Evolutionary conservation across 225 moss, liverwort and hornwort genomes (phyloP).

Genomic region (Pseudoscleropodium purum): DNA sequence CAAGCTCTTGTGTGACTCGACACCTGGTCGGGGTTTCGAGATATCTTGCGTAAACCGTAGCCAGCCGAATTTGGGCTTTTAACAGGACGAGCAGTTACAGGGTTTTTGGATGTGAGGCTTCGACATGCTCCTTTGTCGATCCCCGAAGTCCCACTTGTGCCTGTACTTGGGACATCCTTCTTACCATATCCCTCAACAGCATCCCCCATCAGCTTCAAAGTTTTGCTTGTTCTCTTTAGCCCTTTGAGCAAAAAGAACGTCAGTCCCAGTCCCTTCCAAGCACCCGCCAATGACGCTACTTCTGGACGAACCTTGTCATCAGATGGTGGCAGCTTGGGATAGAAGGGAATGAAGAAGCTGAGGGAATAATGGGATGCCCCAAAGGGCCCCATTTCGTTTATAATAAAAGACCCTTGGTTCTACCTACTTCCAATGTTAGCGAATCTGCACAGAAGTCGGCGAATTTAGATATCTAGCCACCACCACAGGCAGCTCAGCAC

Average conservation of each 20-base stretch:
- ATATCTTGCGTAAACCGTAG: slow-evolving; percentile 20
- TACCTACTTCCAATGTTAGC: neutral
- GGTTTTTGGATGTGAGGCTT: neutral
- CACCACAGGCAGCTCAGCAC: neutral
- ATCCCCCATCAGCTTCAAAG: slow-evolving; percentile 21
- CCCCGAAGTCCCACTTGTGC: neutral
- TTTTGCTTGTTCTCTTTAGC: slow-evolving; percentile 14
- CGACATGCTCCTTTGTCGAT: slow-evolving; percentile 5
- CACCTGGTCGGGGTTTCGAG: slow-evolving; percentile 1
- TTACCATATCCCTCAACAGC: neutral
- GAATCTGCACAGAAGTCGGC: slow-evolving; percentile 14
- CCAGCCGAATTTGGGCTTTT: slow-evolving; percentile 1
- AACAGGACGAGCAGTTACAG: slow-evolving; percentile 8
- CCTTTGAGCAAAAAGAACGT: slow-evolving; percentile 29
- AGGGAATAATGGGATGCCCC: slow-evolving; percentile 36
- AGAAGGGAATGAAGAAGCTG: slow-evolving; percentile 28
- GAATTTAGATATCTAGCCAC: neutral
- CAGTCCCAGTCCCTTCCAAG: slow-evolving; percentile 26
- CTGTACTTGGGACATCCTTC: neutral
- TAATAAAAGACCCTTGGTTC: neutral
- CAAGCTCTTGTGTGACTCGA: slow-evolving; percentile 7
- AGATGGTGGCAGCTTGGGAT: slow-evolving; percentile 17
- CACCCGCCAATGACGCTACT: slow-evolving; percentile 11
- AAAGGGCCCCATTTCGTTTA: slow-evolving; percentile 21
- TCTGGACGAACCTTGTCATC: slow-evolving; percentile 9